Percentiles rank a stretch among this genome's conserved stretches.
Conservation (phyloP, 768 basidiomycete genomes). For the Lactarius evosmus region DNA sequence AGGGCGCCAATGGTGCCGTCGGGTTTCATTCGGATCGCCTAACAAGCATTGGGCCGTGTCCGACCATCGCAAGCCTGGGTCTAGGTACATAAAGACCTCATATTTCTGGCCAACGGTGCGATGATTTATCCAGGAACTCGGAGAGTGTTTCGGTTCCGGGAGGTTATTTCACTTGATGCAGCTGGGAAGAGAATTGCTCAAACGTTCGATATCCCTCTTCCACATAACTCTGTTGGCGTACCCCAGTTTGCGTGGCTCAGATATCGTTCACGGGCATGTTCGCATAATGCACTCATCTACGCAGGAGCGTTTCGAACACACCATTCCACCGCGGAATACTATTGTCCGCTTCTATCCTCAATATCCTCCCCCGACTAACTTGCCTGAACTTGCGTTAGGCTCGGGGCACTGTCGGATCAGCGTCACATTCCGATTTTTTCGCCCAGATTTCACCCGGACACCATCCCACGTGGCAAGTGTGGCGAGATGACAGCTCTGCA, state of each 20-base stretch:
- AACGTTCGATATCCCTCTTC: constrained; percentile 73
- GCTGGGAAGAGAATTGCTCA: constrained; percentile 52
- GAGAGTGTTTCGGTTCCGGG: constrained; percentile 69
- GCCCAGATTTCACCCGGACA: constrained; percentile 69
- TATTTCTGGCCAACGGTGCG: neutral
- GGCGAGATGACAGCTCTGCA: constrained; percentile 65
- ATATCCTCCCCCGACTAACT: constrained; percentile 35
- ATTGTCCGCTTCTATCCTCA: constrained; percentile 72
- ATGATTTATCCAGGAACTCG: constrained; percentile 46
- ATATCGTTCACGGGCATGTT: neutral
- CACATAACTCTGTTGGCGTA: constrained; percentile 69
- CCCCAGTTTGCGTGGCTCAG: constrained; percentile 1
- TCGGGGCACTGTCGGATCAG: constrained; percentile 48
- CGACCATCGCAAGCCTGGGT: constrained; percentile 82
- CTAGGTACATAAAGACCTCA: constrained; percentile 47
- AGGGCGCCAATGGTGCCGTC: constrained; percentile 77
- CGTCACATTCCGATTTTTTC: constrained; percentile 82
- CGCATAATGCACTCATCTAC: constrained; percentile 86
- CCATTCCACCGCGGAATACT: constrained; percentile 64
- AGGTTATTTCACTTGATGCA: constrained; percentile 69
- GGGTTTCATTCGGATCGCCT: constrained; percentile 81
- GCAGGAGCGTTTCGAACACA: constrained; percentile 80
- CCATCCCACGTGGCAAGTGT: constrained; percentile 71
- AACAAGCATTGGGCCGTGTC: constrained; percentile 78
- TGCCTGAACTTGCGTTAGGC: constrained; percentile 26